Evolutionary conservation across 805 yeast genomes (phyloP), one percentile per base, ranked within the genome.

Genomic region (Limtongia smithiae): DNA sequence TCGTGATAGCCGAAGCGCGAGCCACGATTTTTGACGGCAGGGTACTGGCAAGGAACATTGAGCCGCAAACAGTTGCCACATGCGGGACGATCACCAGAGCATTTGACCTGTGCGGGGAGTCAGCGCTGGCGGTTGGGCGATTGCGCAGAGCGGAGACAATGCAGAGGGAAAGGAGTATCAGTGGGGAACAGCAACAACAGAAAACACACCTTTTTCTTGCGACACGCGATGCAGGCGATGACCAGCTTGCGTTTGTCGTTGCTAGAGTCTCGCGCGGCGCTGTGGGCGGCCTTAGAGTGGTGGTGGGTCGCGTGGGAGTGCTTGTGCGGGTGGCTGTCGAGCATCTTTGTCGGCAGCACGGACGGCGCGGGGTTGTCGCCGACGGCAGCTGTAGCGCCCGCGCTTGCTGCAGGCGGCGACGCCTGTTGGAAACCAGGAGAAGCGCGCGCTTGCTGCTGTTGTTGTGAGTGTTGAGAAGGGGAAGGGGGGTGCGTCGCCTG

Each of bases 11-110:
- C 68, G 36, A 64, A 63, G 12, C 70, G 60, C 15, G 70, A 67
- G 24, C 70, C 70, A 12, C 69, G 51, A 47, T 64, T 67, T n/a
- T 67, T 58, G 37, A 64, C 57, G 15, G 64, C 55, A 2, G 70
- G 70, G 33, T 66, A 66, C 45, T 65, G 65, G 51, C 70, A 66
- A 5, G 60, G 60, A 14, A 65, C 58, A 34, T 65, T 57, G 24
- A 61, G 57, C 9, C 67, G 60, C 15, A 66, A 58, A 39, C 70
- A 66, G 54, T 61, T 61, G 12, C 64, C 57, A 46, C 70, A 66
- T 4, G 70, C 70, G 4, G 70, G 70, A 6, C 70, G 58, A 37
- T 60, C 69, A 14, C 67, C 67, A 1, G 70, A 62, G 53, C 70
- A 66, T 50, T 65, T 65, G 46, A 65, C 66, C 60, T 56, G 30